Evolutionary conservation across 148 eudicot species (phyloP).

Genomic region (Silene latifolia): DNA sequence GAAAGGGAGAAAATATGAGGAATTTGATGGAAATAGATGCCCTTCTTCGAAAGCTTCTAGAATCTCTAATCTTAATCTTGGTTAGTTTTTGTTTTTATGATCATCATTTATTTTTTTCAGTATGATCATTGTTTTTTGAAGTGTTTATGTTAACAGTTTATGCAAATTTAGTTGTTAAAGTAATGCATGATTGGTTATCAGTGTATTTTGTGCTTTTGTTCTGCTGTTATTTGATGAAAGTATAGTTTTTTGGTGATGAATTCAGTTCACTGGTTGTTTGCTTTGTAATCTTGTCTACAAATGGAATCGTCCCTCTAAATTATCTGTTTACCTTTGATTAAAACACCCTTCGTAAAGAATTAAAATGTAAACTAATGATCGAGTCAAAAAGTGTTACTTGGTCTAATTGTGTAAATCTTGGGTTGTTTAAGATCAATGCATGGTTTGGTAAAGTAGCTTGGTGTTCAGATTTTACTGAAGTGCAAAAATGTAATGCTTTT

Average conservation of each 20-base stretch:
- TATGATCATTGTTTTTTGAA: neutral
- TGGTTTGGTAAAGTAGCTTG: neutral
- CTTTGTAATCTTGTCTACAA: neutral
- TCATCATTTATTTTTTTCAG: neutral
- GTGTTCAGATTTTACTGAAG: neutral
- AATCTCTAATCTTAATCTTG: conserved; percentile 13
- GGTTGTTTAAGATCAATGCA: neutral
- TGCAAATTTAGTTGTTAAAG: neutral
- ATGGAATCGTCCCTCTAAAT: neutral
- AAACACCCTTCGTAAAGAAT: neutral
- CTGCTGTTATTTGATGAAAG: neutral
- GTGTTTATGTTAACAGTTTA: neutral
- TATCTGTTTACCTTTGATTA: neutral
- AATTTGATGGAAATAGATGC: conserved; percentile 21
- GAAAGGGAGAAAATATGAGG: conserved; percentile 22
- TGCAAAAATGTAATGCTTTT: neutral
- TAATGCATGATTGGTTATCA: conserved; percentile 10
- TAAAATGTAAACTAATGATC: too few relatives aligned
- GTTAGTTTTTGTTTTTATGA: conserved; percentile 15
- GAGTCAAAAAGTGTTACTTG: too few relatives aligned
- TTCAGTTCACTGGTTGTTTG: neutral
- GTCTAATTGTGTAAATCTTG: neutral
- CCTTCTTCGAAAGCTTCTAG: conserved; percentile 16
- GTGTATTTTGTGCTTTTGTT: neutral
- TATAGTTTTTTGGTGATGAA: conserved; percentile 11